phyloP scores from a whole-genome alignment of 768 basidiomycete genomes.

The Suillus subalutaceus region DNA sequence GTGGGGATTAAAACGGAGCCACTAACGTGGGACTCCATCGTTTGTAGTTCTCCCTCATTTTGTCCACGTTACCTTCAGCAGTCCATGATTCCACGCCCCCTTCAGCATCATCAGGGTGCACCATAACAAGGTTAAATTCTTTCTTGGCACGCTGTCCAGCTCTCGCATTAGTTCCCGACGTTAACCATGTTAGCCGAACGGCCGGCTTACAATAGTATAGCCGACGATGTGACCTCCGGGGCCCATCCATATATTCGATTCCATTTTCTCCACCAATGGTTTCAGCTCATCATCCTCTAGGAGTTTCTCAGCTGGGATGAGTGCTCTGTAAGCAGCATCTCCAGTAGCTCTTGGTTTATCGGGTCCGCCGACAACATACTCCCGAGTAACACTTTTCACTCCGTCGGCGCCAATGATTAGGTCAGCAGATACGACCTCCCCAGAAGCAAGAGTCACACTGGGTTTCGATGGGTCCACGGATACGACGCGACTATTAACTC shows the following conservation, averaged over 20 bases:
- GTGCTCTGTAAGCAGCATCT: conserved; percentile 64
- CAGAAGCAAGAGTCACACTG: conserved; percentile 42
- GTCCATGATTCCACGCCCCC: conserved; percentile 44
- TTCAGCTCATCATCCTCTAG: conserved; percentile 54
- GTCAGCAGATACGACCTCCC: conserved; percentile 44
- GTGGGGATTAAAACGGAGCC: neutral
- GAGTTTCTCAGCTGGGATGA: conserved; percentile 48
- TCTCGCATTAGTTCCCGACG: neutral
- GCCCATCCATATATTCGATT: conserved; percentile 65
- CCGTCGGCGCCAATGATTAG: conserved; percentile 56
- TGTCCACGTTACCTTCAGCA: conserved; percentile 42
- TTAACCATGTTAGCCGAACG: conserved; percentile 1
- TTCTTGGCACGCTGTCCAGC: conserved; percentile 35
- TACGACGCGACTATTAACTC: conserved; percentile 39
- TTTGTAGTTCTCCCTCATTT: conserved; percentile 49
- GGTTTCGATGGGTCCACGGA: conserved; percentile 36
- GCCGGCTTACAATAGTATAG: conserved; percentile 44
- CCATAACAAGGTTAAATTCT: conserved; percentile 49
- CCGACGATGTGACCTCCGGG: conserved; percentile 50
- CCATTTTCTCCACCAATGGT: conserved; percentile 50
- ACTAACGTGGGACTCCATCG: conserved; percentile 53
- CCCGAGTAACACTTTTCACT: conserved; percentile 52
- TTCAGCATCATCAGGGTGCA: conserved; percentile 43
- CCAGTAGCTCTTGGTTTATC: conserved; percentile 56
- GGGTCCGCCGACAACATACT: conserved; percentile 49